phyloP scores from a whole-genome alignment of 2,329 filamentous ascomycete genomes.

The Dactylellina cionopaga region DNA sequence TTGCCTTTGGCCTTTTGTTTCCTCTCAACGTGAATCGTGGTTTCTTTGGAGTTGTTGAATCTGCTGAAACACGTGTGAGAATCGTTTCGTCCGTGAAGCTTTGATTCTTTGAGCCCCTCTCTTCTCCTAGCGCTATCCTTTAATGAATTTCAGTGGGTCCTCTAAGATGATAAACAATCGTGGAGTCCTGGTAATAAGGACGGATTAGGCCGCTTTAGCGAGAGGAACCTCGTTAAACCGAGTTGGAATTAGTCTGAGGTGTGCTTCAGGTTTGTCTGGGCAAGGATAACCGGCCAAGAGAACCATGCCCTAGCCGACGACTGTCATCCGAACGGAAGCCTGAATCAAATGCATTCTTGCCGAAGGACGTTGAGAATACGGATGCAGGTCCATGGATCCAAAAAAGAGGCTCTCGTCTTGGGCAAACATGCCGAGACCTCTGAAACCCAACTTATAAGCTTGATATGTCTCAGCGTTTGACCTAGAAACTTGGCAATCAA shows the following conservation, averaged over 20 bases:
- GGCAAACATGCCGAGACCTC: not conserved
- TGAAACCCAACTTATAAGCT: too few species aligned
- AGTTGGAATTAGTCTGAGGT: constrained; percentile 33
- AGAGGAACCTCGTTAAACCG: constrained; percentile 1
- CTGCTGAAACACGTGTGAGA: constrained; percentile 46
- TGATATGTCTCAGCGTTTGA: not conserved
- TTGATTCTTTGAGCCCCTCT: constrained; percentile 26
- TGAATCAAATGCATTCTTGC: constrained; percentile 5
- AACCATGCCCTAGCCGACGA: constrained; percentile 12
- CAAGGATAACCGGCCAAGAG: constrained; percentile 24
- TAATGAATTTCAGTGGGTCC: constrained; percentile 26
- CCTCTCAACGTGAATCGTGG: not conserved
- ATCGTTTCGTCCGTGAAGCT: constrained; percentile 32
- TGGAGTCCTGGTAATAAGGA: constrained; percentile 11
- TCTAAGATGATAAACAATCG: constrained; percentile 16
- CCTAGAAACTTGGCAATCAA: not conserved
- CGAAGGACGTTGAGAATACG: not conserved
- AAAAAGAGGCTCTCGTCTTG: not conserved
- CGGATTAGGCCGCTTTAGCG: constrained; percentile 26
- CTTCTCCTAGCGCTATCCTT: constrained; percentile 14
- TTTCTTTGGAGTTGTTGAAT: constrained; percentile 10
- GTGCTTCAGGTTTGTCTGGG: constrained; percentile 47
- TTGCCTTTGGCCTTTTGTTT: constrained; percentile 7
- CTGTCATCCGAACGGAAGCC: not conserved
- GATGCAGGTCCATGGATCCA: constrained; percentile 11